Evolutionary conservation across 352 stramenopile genomes (phyloP).

Genomic region (Plasmopara muralis): DNA sequence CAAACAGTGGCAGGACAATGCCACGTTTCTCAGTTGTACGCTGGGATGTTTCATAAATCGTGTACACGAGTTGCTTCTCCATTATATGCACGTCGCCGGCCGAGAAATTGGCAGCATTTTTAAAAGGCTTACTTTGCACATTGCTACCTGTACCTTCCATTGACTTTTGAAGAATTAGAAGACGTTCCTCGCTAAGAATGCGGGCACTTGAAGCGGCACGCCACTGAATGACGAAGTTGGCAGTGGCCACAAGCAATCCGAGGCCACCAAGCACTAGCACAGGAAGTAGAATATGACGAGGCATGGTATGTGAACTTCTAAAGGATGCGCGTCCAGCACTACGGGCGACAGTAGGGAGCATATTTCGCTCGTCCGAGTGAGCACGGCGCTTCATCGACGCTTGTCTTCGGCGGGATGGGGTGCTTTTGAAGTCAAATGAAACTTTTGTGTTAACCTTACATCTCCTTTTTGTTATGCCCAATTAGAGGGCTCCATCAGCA

Average conservation of each 20-base stretch:
- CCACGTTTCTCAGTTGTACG: constrained; percentile 30
- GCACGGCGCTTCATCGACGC: constrained; percentile 18
- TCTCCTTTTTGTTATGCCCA: too few relatives aligned
- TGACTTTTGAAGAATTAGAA: constrained; percentile 1
- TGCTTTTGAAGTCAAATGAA: too few relatives aligned
- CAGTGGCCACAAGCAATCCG: constrained; percentile 18
- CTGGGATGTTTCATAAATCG: constrained; percentile 26
- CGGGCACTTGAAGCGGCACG: constrained; percentile 13
- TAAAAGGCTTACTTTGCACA: not conserved
- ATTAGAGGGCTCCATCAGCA: too few relatives aligned
- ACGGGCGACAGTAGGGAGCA: constrained; percentile 22
- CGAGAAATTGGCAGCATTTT: constrained; percentile 10
- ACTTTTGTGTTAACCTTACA: too few relatives aligned
- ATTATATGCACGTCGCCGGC: constrained; percentile 15
- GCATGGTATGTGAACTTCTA: constrained; percentile 21
- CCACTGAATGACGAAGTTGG: constrained; percentile 30
- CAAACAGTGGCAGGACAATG: constrained; percentile 54
- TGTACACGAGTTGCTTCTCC: constrained; percentile 32
- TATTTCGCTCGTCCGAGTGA: constrained; percentile 12
- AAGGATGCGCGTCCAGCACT: constrained; percentile 13
- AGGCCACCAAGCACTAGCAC: constrained; percentile 16
- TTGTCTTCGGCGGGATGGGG: too few relatives aligned
- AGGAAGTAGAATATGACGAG: constrained; percentile 10
- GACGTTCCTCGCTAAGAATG: constrained; percentile 10
- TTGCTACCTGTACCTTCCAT: not conserved